phyloP scores from a whole-genome alignment of 257 asterid species.

The Salvia rosmarinus region DNA sequence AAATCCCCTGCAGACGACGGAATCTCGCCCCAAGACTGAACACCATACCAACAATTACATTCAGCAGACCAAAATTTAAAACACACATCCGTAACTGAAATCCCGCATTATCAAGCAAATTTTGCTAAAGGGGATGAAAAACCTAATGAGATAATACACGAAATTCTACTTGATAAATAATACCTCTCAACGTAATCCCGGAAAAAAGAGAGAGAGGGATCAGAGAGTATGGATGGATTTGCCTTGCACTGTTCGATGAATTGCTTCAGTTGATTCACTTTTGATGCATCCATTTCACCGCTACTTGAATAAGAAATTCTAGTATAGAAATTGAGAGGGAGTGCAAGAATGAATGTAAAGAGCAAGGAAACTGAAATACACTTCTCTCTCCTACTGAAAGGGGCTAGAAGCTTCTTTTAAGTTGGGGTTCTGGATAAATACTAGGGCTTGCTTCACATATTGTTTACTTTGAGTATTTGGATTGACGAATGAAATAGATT shows the following conservation, averaged over 20 bases:
- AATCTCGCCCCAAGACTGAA: conserved; percentile 89
- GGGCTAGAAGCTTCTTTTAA: no score
- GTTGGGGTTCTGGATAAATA: no score
- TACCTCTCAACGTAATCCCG: conserved; percentile 80
- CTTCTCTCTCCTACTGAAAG: no score
- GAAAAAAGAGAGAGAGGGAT: conserved; percentile 84
- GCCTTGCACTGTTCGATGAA: conserved; percentile 69
- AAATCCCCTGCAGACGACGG: conserved; percentile 52
- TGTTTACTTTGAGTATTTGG: no score
- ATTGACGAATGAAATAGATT: no score
- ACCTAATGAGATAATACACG: conserved; percentile 1
- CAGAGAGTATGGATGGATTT: conserved; percentile 65
- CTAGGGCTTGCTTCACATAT: no score
- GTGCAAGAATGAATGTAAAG: no score
- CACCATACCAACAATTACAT: background rate
- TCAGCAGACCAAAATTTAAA: background rate
- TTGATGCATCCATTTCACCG: conserved; percentile 75
- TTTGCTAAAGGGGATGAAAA: background rate
- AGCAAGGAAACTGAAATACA: no score
- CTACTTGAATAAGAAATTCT: background rate
- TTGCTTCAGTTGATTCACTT: conserved; percentile 56
- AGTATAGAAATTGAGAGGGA: background rate
- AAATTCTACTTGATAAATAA: background rate
- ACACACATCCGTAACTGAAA: background rate
- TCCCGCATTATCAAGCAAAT: background rate